phyloP scores from a whole-genome alignment of 148 eudicot genomes.

The Rhododendron vialii region DNA sequence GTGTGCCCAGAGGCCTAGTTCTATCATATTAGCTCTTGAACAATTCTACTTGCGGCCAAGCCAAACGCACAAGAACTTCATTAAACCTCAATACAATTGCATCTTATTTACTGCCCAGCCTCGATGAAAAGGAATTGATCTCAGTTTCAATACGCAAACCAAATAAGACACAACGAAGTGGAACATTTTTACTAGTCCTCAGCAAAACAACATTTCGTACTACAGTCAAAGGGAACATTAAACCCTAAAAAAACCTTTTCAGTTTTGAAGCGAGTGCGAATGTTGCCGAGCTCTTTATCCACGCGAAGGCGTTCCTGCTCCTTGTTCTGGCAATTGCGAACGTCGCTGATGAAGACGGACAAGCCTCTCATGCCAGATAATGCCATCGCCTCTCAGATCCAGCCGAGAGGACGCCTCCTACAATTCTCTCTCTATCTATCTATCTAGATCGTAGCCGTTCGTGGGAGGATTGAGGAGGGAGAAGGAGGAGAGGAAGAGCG shows the following conservation, averaged over 20 bases:
- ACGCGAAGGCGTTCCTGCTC: constrained; percentile 91
- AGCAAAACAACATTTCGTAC: neutral
- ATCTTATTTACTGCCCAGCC: neutral
- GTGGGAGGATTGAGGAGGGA: neutral
- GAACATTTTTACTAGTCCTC: neutral
- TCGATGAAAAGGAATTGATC: neutral
- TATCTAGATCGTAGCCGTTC: constrained; percentile 21
- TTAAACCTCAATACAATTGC: neutral
- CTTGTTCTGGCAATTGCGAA: constrained; percentile 91
- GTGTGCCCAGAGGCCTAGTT: neutral
- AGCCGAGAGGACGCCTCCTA: constrained; percentile 12
- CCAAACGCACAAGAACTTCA: neutral
- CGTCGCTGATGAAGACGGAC: constrained; percentile 89
- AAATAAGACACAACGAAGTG: neutral
- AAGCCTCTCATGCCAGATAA: constrained; percentile 94
- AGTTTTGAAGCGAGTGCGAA: constrained; percentile 85
- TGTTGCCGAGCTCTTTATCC: constrained; percentile 90
- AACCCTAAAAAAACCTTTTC: constrained; percentile 72
- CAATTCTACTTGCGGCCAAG: neutral
- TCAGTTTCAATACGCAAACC: neutral
- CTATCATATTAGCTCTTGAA: neutral
- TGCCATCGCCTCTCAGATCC: constrained; percentile 73
- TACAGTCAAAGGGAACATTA: neutral
- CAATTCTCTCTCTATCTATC: constrained; percentile 11
- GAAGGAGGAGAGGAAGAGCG: neutral